A percentile compares a stretch with the other conserved stretches of the same genome.
These are phyloP conservation scores for Pichia kudriavzevii DNA, from an alignment of 1,139 yeast genomes.

Conservation along the genomic window DNA sequence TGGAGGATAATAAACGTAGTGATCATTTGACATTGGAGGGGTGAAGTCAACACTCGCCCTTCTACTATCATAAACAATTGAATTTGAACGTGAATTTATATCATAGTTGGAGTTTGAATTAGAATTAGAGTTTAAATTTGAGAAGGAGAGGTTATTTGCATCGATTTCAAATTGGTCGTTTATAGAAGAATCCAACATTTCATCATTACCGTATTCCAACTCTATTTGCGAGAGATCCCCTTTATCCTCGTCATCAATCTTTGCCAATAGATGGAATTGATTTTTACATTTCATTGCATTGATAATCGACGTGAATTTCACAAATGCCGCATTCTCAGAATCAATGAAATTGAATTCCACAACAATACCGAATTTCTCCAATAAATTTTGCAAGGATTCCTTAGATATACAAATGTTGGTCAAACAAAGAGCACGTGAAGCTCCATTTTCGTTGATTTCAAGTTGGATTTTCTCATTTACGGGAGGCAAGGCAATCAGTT, in stretches of 20 bases:
- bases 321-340: conserved; percentile 72
- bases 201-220: too few species aligned
- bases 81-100: too few species aligned
- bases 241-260: too few species aligned
- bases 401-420: too few species aligned
- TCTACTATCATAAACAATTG: too few species aligned
- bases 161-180: too few species aligned
- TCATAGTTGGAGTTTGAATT: too few species aligned
- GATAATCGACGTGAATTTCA: conserved; percentile 73
- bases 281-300: conserved; percentile 79
- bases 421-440: conserved; percentile 84
- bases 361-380: conserved; percentile 70
- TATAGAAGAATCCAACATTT: too few species aligned
- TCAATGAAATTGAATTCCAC: conserved; percentile 73
- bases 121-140: too few species aligned
- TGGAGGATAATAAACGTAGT: neutral
- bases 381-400: conserved; percentile 46
- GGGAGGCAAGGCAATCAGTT: conserved; percentile 61
- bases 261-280: conserved; percentile 44
- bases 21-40: neutral
- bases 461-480: conserved; percentile 62
- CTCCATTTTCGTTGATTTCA: conserved; percentile 78
- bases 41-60: too few species aligned
- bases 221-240: too few species aligned
- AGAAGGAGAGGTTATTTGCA: too few species aligned